Evolutionary conservation across 1,284 basidiomycete genomes (phyloP).

Genomic region (Melampsora larici-populina): DNA sequence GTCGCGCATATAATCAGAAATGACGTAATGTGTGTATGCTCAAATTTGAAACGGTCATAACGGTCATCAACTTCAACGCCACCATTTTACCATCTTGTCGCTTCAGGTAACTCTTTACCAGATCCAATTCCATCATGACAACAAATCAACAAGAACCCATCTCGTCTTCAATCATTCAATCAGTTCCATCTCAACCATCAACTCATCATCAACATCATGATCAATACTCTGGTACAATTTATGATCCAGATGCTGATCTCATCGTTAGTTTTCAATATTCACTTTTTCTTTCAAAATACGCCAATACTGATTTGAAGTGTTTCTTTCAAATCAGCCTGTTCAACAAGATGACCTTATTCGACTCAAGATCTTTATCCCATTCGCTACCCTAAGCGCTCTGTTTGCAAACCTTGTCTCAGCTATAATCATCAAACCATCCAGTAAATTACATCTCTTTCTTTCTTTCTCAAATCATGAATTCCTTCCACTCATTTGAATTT

Average conservation of each 20-base stretch:
- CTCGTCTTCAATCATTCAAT: no score
- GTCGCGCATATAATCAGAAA: background rate
- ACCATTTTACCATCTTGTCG: no score
- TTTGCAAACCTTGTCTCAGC: conserved; percentile 38
- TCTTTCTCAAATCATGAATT: background rate
- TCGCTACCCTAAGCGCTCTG: conserved; percentile 38
- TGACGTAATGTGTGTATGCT: background rate
- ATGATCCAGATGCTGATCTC: conserved; percentile 36
- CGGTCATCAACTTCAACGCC: no score
- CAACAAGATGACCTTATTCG: conserved; percentile 41
- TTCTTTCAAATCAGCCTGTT: conserved; percentile 17
- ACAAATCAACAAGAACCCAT: no score
- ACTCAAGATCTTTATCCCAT: conserved; percentile 42
- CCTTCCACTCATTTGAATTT: background rate
- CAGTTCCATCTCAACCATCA: no score
- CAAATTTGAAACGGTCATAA: no score
- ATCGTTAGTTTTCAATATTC: conserved; percentile 22
- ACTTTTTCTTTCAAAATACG: background rate
- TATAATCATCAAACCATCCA: conserved; percentile 39
- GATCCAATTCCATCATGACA: no score
- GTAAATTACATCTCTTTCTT: background rate
- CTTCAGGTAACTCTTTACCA: no score
- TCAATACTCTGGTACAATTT: background rate
- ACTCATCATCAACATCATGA: no score
- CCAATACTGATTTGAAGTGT: background rate